phyloP scores from a whole-genome alignment of 768 basidiomycete genomes.

The Mycena sanguinolenta region DNA sequence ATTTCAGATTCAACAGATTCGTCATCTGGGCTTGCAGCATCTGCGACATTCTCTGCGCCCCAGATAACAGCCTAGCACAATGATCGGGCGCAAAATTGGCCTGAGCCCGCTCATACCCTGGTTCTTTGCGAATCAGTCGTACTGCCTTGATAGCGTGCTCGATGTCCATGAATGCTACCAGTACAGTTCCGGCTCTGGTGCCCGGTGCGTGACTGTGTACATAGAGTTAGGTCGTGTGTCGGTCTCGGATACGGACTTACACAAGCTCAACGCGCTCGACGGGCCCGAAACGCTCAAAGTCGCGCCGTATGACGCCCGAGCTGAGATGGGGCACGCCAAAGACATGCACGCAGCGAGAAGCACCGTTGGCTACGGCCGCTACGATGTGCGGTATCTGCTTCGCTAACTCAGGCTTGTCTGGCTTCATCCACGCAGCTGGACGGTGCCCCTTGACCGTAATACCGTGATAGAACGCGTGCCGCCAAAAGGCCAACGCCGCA shows the following conservation, averaged over 20 bases:
- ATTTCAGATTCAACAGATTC: neutral
- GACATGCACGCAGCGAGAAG: slow-evolving; percentile 15
- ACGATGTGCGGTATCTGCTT: neutral
- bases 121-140: neutral
- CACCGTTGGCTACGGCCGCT: neutral
- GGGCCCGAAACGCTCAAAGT: slow-evolving; percentile 13
- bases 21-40: slow-evolving; percentile 14
- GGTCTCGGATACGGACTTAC: neutral
- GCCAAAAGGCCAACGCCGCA: slow-evolving; percentile 18
- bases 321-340: neutral
- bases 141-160: neutral
- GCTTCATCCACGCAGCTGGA: slow-evolving; percentile 8
- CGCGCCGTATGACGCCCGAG: neutral
- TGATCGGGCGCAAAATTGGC: slow-evolving; percentile 11
- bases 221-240: neutral
- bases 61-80: slow-evolving; percentile 8
- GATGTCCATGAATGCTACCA: slow-evolving; percentile 10
- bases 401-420: neutral
- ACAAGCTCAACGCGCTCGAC: slow-evolving; percentile 14
- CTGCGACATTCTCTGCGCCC: slow-evolving; percentile 1
- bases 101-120: neutral
- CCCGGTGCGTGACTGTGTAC: neutral
- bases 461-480: slow-evolving; percentile 19
- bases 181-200: neutral
- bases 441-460: slow-evolving; percentile 9